Percentiles rank a stretch among this genome's conserved stretches.
Conservation (phyloP, 2,329 filamentous ascomycete genomes). For the Lecanicillium sp. region DNA sequence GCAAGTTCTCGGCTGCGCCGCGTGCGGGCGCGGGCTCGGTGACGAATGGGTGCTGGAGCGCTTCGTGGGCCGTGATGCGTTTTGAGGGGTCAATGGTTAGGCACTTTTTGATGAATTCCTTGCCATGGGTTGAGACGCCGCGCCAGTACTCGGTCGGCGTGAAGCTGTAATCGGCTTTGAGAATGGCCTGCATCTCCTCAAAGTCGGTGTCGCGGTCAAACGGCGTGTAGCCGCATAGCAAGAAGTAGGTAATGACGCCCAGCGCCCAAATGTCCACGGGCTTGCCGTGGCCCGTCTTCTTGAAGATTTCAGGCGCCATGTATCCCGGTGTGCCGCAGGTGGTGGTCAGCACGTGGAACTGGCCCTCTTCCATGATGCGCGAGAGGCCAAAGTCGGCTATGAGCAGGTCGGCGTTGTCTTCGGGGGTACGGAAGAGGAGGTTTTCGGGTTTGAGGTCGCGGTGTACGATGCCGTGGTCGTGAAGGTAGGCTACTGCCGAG, state of each 20-base stretch:
- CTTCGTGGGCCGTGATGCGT: conserved; percentile 86
- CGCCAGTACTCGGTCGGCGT: conserved; percentile 95
- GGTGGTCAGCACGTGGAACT: conserved; percentile 94
- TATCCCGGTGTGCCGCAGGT: conserved; percentile 97
- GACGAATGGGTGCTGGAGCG: conserved; percentile 58
- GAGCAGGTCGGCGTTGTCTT: conserved; percentile 93
- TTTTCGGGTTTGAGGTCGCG: conserved; percentile 98
- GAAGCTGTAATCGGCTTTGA: conserved; percentile 93
- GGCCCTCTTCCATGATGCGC: conserved; percentile 97
- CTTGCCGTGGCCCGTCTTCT: conserved; percentile 96
- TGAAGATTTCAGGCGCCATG: conserved; percentile 99
- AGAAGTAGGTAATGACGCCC: conserved; percentile 96
- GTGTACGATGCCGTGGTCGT: conserved; percentile 97
- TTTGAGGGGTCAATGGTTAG: conserved; percentile 80
- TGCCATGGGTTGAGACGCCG: conserved; percentile 74
- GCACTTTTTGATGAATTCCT: conserved; percentile 88
- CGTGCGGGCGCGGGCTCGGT: conserved; percentile 40
- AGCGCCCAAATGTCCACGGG: conserved; percentile 98
- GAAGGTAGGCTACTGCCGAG: conserved; percentile 95
- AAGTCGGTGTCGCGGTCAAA: conserved; percentile 97
- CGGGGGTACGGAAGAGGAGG: conserved; percentile 88
- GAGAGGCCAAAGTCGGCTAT: conserved; percentile 96
- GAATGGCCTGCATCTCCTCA: conserved; percentile 98
- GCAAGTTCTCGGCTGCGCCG: conserved; percentile 49
- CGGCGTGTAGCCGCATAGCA: conserved; percentile 94